Conservation (phyloP, 2,329 filamentous ascomycete genomes). For the Pestalotiopsis sp. region DNA sequence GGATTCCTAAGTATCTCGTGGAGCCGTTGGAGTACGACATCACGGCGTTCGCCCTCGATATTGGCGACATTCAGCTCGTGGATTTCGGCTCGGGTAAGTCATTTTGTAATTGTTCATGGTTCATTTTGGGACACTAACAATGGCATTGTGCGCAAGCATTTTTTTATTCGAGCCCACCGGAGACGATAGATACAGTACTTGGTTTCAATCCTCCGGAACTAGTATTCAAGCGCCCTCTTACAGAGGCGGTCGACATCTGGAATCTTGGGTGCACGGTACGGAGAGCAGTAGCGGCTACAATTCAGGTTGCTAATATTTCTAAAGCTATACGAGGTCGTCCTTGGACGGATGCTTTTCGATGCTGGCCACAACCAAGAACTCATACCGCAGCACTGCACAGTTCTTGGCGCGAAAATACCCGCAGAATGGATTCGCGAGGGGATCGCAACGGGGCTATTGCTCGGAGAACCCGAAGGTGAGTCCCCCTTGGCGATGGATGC, state of each 20-base stretch:
- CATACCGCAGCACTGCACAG: not conserved
- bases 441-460: not conserved
- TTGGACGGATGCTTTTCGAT: not conserved
- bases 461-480: not conserved
- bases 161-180: not conserved
- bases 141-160: not conserved
- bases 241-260: not conserved
- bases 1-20: not conserved
- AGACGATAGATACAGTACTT: not conserved
- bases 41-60: not conserved
- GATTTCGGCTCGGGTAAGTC: not conserved
- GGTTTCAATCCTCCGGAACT: not conserved
- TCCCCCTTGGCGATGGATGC: not conserved
- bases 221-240: not conserved
- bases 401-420: not conserved
- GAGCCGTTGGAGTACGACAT: not conserved
- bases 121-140: not conserved
- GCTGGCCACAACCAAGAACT: not conserved
- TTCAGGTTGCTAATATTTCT: not conserved
- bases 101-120: not conserved
- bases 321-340: not conserved
- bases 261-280: not conserved
- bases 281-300: not conserved
- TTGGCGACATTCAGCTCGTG: not conserved
- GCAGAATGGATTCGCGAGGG: not conserved